phyloP scores from a whole-genome alignment of 78 protist species.

The Dictyostelium intermedium region DNA sequence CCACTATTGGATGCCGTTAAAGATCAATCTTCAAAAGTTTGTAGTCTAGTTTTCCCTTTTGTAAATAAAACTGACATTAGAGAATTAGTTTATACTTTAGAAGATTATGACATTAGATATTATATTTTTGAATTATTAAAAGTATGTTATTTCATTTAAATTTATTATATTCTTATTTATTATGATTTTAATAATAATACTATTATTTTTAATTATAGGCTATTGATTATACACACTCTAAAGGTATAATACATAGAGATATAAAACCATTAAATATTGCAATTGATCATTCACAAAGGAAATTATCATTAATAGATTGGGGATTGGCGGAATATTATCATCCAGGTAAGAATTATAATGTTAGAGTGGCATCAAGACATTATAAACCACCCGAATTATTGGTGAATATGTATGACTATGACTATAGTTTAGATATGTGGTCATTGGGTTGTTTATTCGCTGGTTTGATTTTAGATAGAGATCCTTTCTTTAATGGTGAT shows the following conservation, averaged over 20 bases:
- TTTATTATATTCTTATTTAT: background rate
- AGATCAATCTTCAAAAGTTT: constrained; percentile 95
- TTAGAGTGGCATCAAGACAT: constrained; percentile 99
- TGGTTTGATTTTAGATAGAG: constrained; percentile 97
- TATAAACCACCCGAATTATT: constrained; percentile 99
- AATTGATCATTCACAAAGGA: constrained; percentile 96
- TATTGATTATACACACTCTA: constrained; percentile 69
- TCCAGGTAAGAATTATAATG: constrained; percentile 95
- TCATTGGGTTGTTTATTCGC: constrained; percentile 98
- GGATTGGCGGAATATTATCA: constrained; percentile 99
- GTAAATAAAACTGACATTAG: constrained; percentile 97
- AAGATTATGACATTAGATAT: constrained; percentile 94
- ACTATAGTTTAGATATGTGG: constrained; percentile 99
- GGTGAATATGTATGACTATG: constrained; percentile 95
- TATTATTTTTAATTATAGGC: constrained; percentile 20
- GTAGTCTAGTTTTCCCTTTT: constrained; percentile 95
- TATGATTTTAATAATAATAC: background rate
- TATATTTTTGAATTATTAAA: constrained; percentile 98
- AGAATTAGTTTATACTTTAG: constrained; percentile 94
- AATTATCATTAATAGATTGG: constrained; percentile 98
- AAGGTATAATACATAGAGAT: constrained; percentile 97
- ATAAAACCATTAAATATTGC: constrained; percentile 96
- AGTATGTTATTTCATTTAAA: background rate
- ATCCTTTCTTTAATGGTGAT: constrained; percentile 99
- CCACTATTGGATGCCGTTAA: constrained; percentile 95